A percentile compares a stretch with the other conserved stretches of the same genome.
Conservation (phyloP, 2,329 filamentous ascomycete genomes). For the Colletotrichum sp. region DNA sequence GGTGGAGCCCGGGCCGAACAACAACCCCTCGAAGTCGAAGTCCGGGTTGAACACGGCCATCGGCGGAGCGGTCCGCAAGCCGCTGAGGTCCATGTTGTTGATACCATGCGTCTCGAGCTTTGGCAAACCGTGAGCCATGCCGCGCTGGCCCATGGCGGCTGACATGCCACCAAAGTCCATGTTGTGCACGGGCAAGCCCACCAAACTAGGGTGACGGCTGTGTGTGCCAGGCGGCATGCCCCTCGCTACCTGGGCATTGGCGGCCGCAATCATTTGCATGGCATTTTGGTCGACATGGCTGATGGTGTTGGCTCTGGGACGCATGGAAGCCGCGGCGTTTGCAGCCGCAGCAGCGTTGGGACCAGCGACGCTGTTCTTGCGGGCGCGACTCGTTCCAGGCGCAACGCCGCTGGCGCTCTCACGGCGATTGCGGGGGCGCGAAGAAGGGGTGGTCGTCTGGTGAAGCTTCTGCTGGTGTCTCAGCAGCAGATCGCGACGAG, state of each 20-base stretch:
- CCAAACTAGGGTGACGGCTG: constrained; percentile 77
- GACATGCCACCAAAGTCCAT: constrained; percentile 76
- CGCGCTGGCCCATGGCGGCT: constrained; percentile 68
- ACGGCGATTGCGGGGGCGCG: constrained; percentile 83
- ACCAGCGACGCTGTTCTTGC: constrained; percentile 89
- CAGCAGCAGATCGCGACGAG: constrained; percentile 86
- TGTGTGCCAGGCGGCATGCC: constrained; percentile 48
- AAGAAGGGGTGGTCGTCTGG: constrained; percentile 86
- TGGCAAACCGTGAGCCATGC: constrained; percentile 70
- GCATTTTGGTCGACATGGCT: constrained; percentile 84
- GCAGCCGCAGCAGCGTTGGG: constrained; percentile 46
- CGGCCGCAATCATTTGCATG: constrained; percentile 73
- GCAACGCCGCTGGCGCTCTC: constrained; percentile 81
- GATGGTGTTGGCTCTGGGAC: constrained; percentile 94
- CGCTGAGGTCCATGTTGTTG: constrained; percentile 65
- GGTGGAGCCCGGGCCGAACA: constrained; percentile 72
- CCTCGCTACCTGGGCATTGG: constrained; percentile 57
- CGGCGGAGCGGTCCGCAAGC: constrained; percentile 79
- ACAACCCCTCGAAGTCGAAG: constrained; percentile 71
- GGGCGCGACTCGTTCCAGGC: constrained; percentile 73
- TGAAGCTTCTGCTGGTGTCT: constrained; percentile 99
- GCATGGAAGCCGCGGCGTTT: constrained; percentile 66
- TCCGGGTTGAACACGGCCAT: constrained; percentile 67
- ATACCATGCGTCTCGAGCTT: constrained; percentile 84
- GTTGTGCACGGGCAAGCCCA: constrained; percentile 65